Evolutionary conservation across 1,139 yeast species (phyloP).

Genomic region (Tardiomyces digboiensis): DNA sequence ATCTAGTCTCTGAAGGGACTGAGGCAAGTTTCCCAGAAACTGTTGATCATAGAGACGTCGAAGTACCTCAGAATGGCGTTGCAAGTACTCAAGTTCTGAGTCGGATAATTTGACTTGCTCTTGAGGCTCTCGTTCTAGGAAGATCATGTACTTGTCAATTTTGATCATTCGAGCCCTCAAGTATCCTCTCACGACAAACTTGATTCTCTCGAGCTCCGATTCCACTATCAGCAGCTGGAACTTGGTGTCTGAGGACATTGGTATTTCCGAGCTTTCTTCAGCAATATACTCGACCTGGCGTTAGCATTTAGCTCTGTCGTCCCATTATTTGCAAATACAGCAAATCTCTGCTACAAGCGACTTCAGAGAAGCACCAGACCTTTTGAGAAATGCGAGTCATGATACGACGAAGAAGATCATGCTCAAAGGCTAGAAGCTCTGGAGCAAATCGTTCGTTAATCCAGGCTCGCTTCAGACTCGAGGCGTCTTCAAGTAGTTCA

Average conservation of each 20-base stretch:
- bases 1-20: slow-evolving; percentile 57
- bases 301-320: slow-evolving; percentile 18
- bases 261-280: slow-evolving; percentile 36
- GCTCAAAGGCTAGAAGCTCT: slow-evolving; percentile 66
- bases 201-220: slow-evolving; percentile 82
- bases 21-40: slow-evolving; percentile 61
- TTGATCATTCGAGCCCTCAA: slow-evolving; percentile 58
- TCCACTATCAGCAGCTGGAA: slow-evolving; percentile 77
- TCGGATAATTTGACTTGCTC: slow-evolving; percentile 35
- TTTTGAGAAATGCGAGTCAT: slow-evolving; percentile 21
- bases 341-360: too few species aligned
- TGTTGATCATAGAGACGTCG: slow-evolving; percentile 57
- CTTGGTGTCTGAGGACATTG: slow-evolving; percentile 55
- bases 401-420: slow-evolving; percentile 45
- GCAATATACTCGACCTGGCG: slow-evolving; percentile 50
- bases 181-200: slow-evolving; percentile 69
- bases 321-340: too few species aligned
- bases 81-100: slow-evolving; percentile 57
- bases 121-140: slow-evolving; percentile 31
- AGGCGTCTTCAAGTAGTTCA: background rate
- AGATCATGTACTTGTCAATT: slow-evolving; percentile 59
- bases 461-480: slow-evolving; percentile 54
- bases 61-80: slow-evolving; percentile 53
- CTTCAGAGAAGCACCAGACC: too few species aligned
- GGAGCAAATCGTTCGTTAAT: slow-evolving; percentile 79